Conservation (phyloP, 2,329 filamentous ascomycete species). For the Paecilomyces niveus region DNA sequence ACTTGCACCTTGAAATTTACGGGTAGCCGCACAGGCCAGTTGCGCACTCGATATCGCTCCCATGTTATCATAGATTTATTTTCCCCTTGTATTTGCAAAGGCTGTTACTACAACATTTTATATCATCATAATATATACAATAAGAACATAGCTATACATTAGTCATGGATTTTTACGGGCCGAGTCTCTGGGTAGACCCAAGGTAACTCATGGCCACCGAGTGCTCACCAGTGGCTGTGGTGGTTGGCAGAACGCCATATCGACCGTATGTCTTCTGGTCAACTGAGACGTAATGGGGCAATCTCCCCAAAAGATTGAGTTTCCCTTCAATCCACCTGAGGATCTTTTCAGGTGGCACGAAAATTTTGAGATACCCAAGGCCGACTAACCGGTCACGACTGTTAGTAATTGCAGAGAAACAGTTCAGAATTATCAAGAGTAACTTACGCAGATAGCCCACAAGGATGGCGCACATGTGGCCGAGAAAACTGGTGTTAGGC, state of each 20-base stretch:
- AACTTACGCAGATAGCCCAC: constrained; percentile 79
- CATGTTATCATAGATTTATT: neutral
- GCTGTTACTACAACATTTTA: constrained; percentile 1
- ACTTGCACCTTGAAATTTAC: constrained; percentile 18
- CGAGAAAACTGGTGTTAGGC: constrained; percentile 74
- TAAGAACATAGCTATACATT: constrained; percentile 11
- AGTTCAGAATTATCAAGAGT: neutral
- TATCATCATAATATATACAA: constrained; percentile 23
- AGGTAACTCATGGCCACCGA: constrained; percentile 52
- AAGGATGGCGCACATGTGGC: constrained; percentile 74
- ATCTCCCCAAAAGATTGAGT: constrained; percentile 70
- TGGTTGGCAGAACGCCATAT: constrained; percentile 76
- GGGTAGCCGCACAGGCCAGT: constrained; percentile 22
- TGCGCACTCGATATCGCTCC: constrained; percentile 17
- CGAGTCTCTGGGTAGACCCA: constrained; percentile 58
- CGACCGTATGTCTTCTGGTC: constrained; percentile 94
- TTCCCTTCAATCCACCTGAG: constrained; percentile 84
- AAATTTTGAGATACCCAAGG: constrained; percentile 78
- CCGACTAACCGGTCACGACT: constrained; percentile 51
- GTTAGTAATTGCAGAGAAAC: constrained; percentile 2
- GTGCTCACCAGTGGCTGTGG: constrained; percentile 23
- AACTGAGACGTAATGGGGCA: constrained; percentile 89
- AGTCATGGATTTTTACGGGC: constrained; percentile 46
- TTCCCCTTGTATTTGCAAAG: neutral
- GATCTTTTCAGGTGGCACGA: constrained; percentile 82